Conservation (phyloP, 2,329 filamentous ascomycete species). For the Pseudogymnoascus sp. region DNA sequence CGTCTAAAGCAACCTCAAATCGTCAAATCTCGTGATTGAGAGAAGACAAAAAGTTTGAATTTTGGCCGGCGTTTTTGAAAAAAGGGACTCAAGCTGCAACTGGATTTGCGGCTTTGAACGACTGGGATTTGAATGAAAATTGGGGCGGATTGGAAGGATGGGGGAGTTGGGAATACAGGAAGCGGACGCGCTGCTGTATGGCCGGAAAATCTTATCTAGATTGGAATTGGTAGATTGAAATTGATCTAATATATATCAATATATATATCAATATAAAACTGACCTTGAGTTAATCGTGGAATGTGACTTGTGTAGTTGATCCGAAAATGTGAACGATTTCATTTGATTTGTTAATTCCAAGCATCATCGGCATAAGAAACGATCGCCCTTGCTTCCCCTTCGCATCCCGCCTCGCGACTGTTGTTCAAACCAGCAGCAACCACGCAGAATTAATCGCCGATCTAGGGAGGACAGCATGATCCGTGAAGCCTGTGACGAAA, state of each 20-base stretch:
- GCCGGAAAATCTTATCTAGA: neutral
- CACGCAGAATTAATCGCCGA: neutral
- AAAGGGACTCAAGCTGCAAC: neutral
- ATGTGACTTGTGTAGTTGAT: neutral
- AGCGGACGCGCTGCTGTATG: constrained; percentile 3
- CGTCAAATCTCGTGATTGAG: neutral
- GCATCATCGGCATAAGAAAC: too few relatives aligned
- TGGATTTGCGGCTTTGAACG: constrained; percentile 1
- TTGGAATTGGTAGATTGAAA: neutral
- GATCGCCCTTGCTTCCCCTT: too few relatives aligned
- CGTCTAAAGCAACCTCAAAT: neutral
- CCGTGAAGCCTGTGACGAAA: neutral
- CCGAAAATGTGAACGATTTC: too few relatives aligned
- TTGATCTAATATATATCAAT: neutral
- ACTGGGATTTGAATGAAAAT: neutral
- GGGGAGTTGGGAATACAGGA: constrained; percentile 8
- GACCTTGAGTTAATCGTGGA: neutral
- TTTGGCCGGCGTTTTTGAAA: neutral
- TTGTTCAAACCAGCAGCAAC: neutral
- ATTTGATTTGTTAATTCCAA: too few relatives aligned
- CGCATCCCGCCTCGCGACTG: neutral
- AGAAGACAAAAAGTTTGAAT: constrained; percentile 4
- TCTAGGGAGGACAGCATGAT: neutral
- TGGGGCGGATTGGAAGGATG: neutral
- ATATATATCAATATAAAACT: too few relatives aligned